Evolutionary conservation across 2,329 filamentous ascomycete species (phyloP).

Genomic region (Pezicula carpinea): DNA sequence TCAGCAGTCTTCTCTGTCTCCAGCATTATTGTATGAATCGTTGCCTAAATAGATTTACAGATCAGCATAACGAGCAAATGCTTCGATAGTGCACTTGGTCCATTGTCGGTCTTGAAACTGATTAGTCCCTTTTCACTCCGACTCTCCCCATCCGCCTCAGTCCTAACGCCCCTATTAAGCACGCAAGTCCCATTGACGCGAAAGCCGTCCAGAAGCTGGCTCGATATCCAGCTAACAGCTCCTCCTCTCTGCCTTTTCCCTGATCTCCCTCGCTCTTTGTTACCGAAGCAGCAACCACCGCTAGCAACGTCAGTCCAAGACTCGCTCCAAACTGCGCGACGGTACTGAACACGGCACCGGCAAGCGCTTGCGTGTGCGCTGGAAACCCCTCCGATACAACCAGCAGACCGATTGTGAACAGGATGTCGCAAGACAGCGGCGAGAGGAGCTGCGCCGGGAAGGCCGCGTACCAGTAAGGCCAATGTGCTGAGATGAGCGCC

Average conservation of each 20-base stretch:
- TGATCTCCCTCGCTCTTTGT: slow-evolving; percentile 33
- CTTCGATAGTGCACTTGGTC: neutral
- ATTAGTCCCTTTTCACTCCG: slow-evolving; percentile 41
- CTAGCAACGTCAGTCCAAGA: slow-evolving; percentile 45
- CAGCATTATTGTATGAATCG: neutral
- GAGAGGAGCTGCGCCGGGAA: slow-evolving; percentile 37
- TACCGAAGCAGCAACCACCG: slow-evolving; percentile 41
- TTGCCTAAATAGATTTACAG: neutral
- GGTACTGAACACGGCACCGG: slow-evolving; percentile 58
- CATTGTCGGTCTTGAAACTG: neutral
- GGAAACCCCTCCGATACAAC: slow-evolving; percentile 50
- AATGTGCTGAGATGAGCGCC: slow-evolving; percentile 44
- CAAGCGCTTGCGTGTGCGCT: slow-evolving; percentile 49
- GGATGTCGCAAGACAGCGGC: slow-evolving; percentile 39
- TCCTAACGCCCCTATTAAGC: slow-evolving; percentile 35
- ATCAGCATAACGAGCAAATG: neutral
- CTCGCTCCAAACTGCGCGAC: slow-evolving; percentile 49
- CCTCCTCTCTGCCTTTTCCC: slow-evolving; percentile 20
- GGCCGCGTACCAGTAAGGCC: slow-evolving; percentile 46
- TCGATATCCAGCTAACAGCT: slow-evolving; percentile 45
- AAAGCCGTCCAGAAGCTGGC: slow-evolving; percentile 50
- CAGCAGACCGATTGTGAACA: slow-evolving; percentile 52
- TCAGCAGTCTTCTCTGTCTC: neutral
- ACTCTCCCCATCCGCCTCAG: slow-evolving; percentile 43
- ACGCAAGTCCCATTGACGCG: slow-evolving; percentile 36